Percentiles rank a stretch among this genome's conserved stretches.
phyloP scores from a whole-genome alignment of 78 protist genomes.

The slime mould (Dictyostelium discoideum) region dicty_2.7 NC_007090.3:3606001-3606500 shows the following conservation, averaged over 20 bases:
- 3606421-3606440: neutral
- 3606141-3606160: neutral
- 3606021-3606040: neutral
- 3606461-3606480: neutral
- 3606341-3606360: neutral
- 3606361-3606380: neutral
- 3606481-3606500: neutral
- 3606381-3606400: neutral
- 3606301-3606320: neutral
- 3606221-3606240: neutral
- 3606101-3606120: neutral
- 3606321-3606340: neutral
- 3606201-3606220: neutral
- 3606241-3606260: neutral
- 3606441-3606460: neutral
- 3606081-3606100: neutral
- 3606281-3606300: neutral
- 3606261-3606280: neutral
- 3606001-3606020: neutral
- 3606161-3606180: too few relatives aligned
- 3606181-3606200: neutral
- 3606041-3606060: neutral
- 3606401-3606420: neutral
- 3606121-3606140: neutral
- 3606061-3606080: neutral